phyloP scores from a whole-genome alignment of 2,329 filamentous ascomycete genomes.

The Aspergillus novofumigatus region DNA sequence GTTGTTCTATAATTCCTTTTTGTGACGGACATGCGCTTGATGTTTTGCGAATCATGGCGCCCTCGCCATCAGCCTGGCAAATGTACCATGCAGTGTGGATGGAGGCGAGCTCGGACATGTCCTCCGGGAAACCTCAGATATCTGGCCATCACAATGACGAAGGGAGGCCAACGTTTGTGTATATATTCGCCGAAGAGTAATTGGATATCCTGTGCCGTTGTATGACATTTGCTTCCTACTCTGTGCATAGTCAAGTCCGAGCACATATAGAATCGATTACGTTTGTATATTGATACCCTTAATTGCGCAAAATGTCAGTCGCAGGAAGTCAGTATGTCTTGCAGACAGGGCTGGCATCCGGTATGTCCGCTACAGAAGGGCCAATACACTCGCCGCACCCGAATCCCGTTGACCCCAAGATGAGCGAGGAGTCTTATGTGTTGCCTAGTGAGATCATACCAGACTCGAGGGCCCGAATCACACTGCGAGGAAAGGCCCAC shows the following conservation, averaged over 20 bases:
- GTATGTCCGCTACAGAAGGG: constrained; percentile 23
- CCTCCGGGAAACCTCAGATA: not conserved
- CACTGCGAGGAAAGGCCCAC: constrained; percentile 18
- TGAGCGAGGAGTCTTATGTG: constrained; percentile 19
- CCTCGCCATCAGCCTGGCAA: not conserved
- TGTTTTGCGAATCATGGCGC: not conserved
- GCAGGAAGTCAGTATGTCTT: constrained; percentile 21
- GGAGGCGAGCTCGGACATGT: not conserved
- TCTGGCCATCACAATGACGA: not conserved
- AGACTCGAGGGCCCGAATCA: constrained; percentile 17
- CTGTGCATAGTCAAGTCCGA: not conserved
- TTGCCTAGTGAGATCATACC: constrained; percentile 17
- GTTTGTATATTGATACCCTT: not conserved
- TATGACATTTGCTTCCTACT: not conserved
- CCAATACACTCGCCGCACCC: constrained; percentile 13
- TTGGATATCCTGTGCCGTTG: not conserved
- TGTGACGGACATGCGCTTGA: too few relatives aligned
- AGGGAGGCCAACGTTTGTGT: not conserved
- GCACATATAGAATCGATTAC: not conserved
- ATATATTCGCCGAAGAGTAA: not conserved
- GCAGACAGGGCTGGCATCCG: constrained; percentile 18
- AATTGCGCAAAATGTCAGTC: constrained; percentile 8
- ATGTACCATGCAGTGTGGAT: not conserved
- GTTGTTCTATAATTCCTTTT: not conserved
- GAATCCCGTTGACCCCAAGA: constrained; percentile 16